phyloP scores from a whole-genome alignment of 2,329 filamentous ascomycete genomes.

The Epichloe aotearoae region DNA sequence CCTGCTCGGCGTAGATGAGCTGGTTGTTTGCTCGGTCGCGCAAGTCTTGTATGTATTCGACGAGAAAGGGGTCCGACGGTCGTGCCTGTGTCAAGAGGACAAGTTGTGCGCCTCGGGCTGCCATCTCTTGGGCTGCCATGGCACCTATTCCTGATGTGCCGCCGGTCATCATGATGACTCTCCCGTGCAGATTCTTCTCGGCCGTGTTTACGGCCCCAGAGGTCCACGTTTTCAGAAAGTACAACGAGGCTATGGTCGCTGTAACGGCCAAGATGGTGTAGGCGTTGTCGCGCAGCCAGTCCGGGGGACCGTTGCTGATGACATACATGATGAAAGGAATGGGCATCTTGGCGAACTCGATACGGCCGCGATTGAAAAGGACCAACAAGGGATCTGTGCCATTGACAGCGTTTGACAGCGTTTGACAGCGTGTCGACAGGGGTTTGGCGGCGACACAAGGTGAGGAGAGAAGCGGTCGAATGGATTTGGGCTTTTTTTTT shows the following conservation, averaged over 20 bases:
- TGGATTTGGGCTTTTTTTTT: no score
- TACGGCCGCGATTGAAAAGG: not conserved
- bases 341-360: conserved; percentile 28
- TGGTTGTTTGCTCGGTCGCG: conserved; percentile 65
- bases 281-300: conserved; percentile 32
- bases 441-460: no score
- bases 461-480: no score
- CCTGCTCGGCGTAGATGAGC: conserved; percentile 89
- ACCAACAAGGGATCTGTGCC: not conserved
- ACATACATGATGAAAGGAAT: conserved; percentile 36
- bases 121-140: conserved; percentile 59
- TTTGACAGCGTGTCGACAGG: not conserved
- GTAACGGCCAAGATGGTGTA: conserved; percentile 28
- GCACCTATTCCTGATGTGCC: conserved; percentile 90
- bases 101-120: conserved; percentile 73
- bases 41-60: conserved; percentile 85
- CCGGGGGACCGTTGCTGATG: conserved; percentile 34
- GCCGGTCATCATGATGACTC: conserved; percentile 86
- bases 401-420: not conserved
- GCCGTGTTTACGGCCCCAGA: conserved; percentile 60
- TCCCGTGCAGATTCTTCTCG: conserved; percentile 81
- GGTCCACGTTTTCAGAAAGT: conserved; percentile 57
- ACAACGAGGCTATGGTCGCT: conserved; percentile 24
- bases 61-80: conserved; percentile 73
- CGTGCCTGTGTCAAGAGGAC: conserved; percentile 77